A percentile compares a stretch with the other conserved stretches of the same genome.
Conservation (phyloP, 2,329 filamentous ascomycete genomes). For the Furcasterigmium sp. region DNA sequence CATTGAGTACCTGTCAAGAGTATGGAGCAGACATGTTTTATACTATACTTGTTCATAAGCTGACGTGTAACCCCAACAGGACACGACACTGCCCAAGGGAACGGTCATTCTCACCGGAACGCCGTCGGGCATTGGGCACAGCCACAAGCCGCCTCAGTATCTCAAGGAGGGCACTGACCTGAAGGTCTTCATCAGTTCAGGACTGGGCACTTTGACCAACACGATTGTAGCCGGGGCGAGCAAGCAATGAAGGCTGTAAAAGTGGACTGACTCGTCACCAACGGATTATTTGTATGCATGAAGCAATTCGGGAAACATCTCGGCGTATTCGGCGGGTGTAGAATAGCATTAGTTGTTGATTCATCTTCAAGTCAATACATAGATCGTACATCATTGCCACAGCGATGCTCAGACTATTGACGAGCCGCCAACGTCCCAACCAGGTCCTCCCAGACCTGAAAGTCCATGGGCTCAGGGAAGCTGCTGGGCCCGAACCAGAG, state of each 20-base stretch:
- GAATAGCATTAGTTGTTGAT: no score
- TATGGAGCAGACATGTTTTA: background rate
- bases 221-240: constrained; percentile 8
- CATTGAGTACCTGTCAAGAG: constrained; percentile 14
- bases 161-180: constrained; percentile 11
- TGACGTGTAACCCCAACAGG: constrained; percentile 18
- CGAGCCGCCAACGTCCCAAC: constrained; percentile 10
- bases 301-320: no score
- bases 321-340: background rate
- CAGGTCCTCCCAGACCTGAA: constrained; percentile 14
- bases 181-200: constrained; percentile 12
- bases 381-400: background rate
- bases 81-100: constrained; percentile 17
- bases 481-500: constrained; percentile 14
- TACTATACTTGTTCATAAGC: background rate
- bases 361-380: no score
- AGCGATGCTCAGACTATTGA: background rate
- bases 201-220: constrained; percentile 16
- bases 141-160: constrained; percentile 13
- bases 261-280: no score
- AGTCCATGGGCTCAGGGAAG: constrained; percentile 17
- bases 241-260: background rate
- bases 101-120: constrained; percentile 22
- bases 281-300: no score
- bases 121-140: constrained; percentile 16